phyloP scores from a whole-genome alignment of 2,329 filamentous ascomycete genomes.

The Colletotrichum australisinense region DNA sequence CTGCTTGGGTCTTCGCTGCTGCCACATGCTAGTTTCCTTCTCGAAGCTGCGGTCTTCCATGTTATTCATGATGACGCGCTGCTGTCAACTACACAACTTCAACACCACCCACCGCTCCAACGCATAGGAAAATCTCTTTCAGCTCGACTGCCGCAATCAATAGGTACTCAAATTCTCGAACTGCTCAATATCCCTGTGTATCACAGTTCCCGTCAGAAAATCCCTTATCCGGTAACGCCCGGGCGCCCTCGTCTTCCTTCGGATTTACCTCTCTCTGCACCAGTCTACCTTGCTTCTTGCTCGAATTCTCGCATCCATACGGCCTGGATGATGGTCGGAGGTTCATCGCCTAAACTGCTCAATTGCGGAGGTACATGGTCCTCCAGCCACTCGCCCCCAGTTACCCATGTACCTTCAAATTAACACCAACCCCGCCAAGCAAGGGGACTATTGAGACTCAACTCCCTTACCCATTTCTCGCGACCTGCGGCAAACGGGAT shows the following conservation, averaged over 20 bases:
- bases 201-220: constrained; percentile 37
- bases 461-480: not conserved
- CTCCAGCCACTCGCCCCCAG: constrained; percentile 10
- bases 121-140: not conserved
- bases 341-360: constrained; percentile 19
- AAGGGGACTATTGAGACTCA: not conserved
- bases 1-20: constrained; percentile 8
- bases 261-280: constrained; percentile 26
- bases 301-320: not conserved
- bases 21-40: not conserved
- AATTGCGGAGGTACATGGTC: not conserved
- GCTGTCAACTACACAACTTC: not conserved
- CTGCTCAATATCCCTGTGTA: constrained; percentile 35
- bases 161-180: not conserved
- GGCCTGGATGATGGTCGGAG: not conserved
- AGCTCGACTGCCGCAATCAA: not conserved
- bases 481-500: not conserved
- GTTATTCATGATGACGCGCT: constrained; percentile 19
- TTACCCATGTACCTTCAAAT: constrained; percentile 1
- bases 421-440: constrained; percentile 8
- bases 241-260: constrained; percentile 16
- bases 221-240: constrained; percentile 37
- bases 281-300: constrained; percentile 11
- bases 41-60: constrained; percentile 22
- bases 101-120: not conserved